Evolutionary conservation across 1,139 yeast species (phyloP), one percentile per base, ranked within the genome.

Genomic region (Hyphopichia fennica): DNA sequence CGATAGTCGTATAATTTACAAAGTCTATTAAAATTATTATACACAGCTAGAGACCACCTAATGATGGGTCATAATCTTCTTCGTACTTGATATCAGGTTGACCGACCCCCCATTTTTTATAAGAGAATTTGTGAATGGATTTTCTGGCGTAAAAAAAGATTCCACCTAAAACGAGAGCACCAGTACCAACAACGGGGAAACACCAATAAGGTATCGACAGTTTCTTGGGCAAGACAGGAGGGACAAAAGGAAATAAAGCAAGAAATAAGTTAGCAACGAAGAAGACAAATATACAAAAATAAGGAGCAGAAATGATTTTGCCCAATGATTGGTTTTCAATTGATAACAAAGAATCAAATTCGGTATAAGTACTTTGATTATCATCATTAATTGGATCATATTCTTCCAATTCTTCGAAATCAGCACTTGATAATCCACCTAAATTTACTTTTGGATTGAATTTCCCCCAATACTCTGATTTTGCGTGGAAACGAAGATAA

Each of bases 211-310:
- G 84, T 39, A 62, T 67, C 57, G 49, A 52, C 43, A 13, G 46
- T 2, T 16, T 16, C 9, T 7, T 3, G 13, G 32, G 17, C 4
- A 16, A 5, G 17, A 18, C 18, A 2, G 86, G 86, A 3, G 80
- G 82, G 0, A 81, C 60, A 56, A 81, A 79, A 6, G 86, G 85
- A 42, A 80, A 72, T 10, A 81, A 42, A 2, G 83, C 81, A 51
- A 81, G 62, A 46, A 79, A 79, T 4, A 79, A 31, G 49, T 80
- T 79, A 14, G 81, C 72, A 1, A 60, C n/a, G 14, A 79, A 53
- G 51, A 79, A 81, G 1, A 77, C 48, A 2, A 54, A 11, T 5
- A 68, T 58, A 39, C 69, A 60, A 9, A 60, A 39, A 41, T 51
- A 53, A 0, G 76, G 76, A 1, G 72, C 64, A 2, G 59, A 51